Evolutionary conservation across 768 basidiomycete species (phyloP).

Genomic region (Leccinum rimulosum): DNA sequence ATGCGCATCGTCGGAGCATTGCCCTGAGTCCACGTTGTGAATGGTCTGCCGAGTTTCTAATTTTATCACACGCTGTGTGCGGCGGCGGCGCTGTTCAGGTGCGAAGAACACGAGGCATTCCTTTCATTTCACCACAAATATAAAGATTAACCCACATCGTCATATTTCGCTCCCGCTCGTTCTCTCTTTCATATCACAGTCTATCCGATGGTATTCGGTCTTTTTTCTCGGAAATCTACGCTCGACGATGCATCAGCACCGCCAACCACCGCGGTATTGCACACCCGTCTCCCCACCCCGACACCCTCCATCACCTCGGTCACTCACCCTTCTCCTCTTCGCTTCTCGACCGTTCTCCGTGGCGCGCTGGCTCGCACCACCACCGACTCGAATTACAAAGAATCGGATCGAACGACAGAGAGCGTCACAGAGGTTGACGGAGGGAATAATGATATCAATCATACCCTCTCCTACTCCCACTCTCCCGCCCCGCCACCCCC

Average conservation of each 20-base stretch:
- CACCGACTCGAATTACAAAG: slow-evolving; percentile 19
- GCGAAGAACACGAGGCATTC: slow-evolving; percentile 24
- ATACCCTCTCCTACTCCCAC: background rate
- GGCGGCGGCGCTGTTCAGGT: slow-evolving; percentile 8
- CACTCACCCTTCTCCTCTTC: slow-evolving; percentile 23
- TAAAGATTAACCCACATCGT: slow-evolving; percentile 8
- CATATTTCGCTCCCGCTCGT: background rate
- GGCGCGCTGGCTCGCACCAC: slow-evolving; percentile 19
- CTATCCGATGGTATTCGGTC: slow-evolving; percentile 39
- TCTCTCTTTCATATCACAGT: slow-evolving; percentile 14
- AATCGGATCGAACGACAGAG: slow-evolving; percentile 9
- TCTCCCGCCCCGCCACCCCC: slow-evolving; percentile 24
- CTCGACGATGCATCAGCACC: slow-evolving; percentile 10
- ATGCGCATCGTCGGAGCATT: too few relatives aligned
- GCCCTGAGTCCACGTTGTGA: slow-evolving; percentile 4
- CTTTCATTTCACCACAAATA: slow-evolving; percentile 10
- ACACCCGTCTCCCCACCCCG: slow-evolving; percentile 48
- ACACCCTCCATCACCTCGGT: slow-evolving; percentile 47
- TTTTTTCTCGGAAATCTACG: slow-evolving; percentile 38
- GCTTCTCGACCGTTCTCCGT: slow-evolving; percentile 15
- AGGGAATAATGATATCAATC: background rate
- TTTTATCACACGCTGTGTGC: background rate
- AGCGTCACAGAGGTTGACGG: slow-evolving; percentile 5
- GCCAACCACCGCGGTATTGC: background rate
- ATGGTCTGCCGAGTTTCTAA: background rate